A percentile compares a stretch with the other conserved stretches of the same genome.
phyloP scores from a whole-genome alignment of 2,329 filamentous ascomycete species.

The Stachybotrys chlorohalonatus region DNA sequence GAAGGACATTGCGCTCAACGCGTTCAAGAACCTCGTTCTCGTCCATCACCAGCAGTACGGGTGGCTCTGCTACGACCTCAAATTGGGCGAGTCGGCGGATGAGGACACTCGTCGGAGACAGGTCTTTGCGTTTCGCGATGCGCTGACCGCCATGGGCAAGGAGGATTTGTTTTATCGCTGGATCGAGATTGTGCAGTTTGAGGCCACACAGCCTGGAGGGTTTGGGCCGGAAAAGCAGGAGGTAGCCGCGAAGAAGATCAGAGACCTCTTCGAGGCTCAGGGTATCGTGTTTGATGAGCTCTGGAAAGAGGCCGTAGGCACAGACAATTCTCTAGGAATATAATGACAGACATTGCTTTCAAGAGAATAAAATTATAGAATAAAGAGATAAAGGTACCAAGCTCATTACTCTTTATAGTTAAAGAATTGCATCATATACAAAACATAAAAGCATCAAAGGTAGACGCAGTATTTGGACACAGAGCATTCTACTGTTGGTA shows the following conservation, averaged over 20 bases:
- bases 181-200: conserved; percentile 88
- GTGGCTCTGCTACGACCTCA: conserved; percentile 54
- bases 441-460: background rate
- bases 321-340: background rate
- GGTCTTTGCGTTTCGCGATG: conserved; percentile 72
- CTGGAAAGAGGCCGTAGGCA: conserved; percentile 48
- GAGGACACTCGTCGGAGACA: conserved; percentile 62
- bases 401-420: background rate
- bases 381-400: background rate
- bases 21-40: conserved; percentile 63
- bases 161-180: conserved; percentile 85
- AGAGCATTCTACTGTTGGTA: background rate
- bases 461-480: background rate
- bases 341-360: background rate
- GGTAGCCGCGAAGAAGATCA: conserved; percentile 63
- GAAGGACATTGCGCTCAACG: conserved; percentile 50
- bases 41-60: conserved; percentile 59
- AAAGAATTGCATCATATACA: background rate
- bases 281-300: conserved; percentile 77
- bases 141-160: conserved; percentile 66
- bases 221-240: conserved; percentile 69
- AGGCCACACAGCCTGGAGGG: conserved; percentile 68
- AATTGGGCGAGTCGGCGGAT: conserved; percentile 39
- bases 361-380: too few relatives aligned
- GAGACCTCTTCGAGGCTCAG: conserved; percentile 63